Conservation (phyloP, 2,329 filamentous ascomycete genomes). For the Sclerotinia borealis region DNA sequence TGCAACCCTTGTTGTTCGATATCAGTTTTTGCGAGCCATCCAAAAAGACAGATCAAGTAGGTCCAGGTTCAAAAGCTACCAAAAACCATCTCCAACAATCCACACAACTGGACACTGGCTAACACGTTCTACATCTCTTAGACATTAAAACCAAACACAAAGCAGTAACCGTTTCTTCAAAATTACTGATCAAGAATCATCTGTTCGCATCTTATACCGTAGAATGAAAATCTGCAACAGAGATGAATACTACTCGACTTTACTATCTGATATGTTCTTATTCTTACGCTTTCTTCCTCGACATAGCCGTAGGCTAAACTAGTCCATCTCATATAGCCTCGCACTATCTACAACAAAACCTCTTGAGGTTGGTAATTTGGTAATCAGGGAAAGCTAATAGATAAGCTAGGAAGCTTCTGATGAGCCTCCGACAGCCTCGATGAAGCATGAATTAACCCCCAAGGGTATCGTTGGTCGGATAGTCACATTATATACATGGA, state of each 20-base stretch:
- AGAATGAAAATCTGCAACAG: neutral
- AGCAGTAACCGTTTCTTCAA: neutral
- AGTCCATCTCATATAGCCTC: neutral
- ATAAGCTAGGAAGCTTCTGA: neutral
- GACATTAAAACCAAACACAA: neutral
- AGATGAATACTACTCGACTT: neutral
- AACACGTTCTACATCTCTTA: neutral
- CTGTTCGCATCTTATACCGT: neutral
- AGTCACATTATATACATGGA: neutral
- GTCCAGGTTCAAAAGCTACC: neutral
- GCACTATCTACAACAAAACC: neutral
- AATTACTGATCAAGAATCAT: neutral
- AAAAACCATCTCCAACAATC: neutral
- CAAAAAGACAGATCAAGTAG: neutral
- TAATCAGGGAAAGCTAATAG: neutral
- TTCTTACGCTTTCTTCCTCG: neutral
- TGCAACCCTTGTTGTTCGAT: neutral
- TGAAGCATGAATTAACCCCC: neutral
- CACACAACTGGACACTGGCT: neutral
- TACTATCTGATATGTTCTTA: neutral
- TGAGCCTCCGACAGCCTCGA: neutral
- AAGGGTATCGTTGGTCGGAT: neutral
- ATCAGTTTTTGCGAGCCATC: neutral
- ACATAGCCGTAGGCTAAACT: neutral
- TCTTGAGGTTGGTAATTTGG: neutral